phyloP scores from a whole-genome alignment of 176 grass and related monocot genomes.

The Pontederia paniculata region DNA sequence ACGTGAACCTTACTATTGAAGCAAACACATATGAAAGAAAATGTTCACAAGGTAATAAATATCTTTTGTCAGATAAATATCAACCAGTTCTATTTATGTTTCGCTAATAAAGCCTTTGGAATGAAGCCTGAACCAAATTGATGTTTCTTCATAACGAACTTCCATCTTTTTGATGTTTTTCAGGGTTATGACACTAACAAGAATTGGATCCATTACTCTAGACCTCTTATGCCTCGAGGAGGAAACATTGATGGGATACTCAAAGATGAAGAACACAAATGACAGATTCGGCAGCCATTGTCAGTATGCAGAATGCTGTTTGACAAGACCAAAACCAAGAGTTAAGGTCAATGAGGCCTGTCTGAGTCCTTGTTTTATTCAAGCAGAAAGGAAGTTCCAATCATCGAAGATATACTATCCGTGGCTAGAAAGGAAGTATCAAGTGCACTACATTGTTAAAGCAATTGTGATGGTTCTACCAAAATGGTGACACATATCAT shows the following conservation, averaged over 20 bases:
- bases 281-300: slow-evolving; percentile 81
- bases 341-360: slow-evolving; percentile 49
- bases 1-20: no score
- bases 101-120: no score
- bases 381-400: slow-evolving; percentile 45
- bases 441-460: no score
- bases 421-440: no score
- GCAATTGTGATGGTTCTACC: no score
- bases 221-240: slow-evolving; percentile 86
- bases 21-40: no score
- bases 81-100: no score
- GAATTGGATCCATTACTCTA: slow-evolving; percentile 90
- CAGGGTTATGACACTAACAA: slow-evolving; percentile 69
- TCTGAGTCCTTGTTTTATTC: slow-evolving; percentile 50
- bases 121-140: no score
- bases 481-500: no score
- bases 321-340: slow-evolving; percentile 60
- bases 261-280: slow-evolving; percentile 77
- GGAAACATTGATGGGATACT: slow-evolving; percentile 84
- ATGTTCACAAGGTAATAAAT: no score
- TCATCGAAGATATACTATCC: not conserved
- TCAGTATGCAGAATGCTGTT: slow-evolving; percentile 55
- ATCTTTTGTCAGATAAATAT: no score
- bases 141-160: no score
- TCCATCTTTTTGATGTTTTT: not conserved